These are phyloP conservation scores for Martiniozyma asiatica DNA, from an alignment of 1,139 yeast species.

Conservation along the genomic window DNA sequence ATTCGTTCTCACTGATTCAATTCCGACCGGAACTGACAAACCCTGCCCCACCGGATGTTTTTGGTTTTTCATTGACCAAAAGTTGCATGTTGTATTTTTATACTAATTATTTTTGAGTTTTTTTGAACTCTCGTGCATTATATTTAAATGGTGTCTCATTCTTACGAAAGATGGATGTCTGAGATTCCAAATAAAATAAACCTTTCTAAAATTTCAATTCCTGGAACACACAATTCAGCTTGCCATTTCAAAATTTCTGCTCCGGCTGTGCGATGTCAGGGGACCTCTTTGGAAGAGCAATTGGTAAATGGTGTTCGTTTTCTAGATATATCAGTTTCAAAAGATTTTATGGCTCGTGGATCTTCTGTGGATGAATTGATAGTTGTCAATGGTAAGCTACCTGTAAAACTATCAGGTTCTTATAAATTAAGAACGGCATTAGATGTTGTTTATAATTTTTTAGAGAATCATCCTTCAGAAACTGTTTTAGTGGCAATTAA, in stretches of 20 bases:
- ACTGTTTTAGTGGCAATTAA: conserved; percentile 58
- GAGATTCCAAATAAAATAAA: conserved; percentile 40
- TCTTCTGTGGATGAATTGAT: conserved; percentile 40
- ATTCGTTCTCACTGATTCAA: too few species aligned
- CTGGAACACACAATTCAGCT: conserved; percentile 76
- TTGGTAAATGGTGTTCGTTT: conserved; percentile 64
- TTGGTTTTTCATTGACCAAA: too few species aligned
- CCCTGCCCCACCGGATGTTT: too few species aligned
- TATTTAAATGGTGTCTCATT: too few species aligned
- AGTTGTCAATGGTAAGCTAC: conserved; percentile 68
- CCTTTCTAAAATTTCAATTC: conserved; percentile 47
- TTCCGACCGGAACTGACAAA: too few species aligned
- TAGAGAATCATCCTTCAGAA: conserved; percentile 43
- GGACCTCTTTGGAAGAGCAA: conserved; percentile 46
- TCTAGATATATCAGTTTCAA: conserved; percentile 56
- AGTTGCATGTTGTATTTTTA: too few species aligned
- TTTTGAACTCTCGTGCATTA: too few species aligned
- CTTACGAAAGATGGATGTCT: conserved; percentile 37
- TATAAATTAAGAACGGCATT: conserved; percentile 32
- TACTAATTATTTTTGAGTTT: too few species aligned
- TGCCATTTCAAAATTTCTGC: conserved; percentile 57
- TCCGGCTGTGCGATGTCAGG: conserved; percentile 76
- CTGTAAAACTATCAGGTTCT: conserved; percentile 48
- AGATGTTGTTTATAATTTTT: conserved; percentile 49
- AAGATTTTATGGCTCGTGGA: conserved; percentile 32